phyloP scores from a whole-genome alignment of 2,329 filamentous ascomycete species.

The Nakataea oryzae region DNA sequence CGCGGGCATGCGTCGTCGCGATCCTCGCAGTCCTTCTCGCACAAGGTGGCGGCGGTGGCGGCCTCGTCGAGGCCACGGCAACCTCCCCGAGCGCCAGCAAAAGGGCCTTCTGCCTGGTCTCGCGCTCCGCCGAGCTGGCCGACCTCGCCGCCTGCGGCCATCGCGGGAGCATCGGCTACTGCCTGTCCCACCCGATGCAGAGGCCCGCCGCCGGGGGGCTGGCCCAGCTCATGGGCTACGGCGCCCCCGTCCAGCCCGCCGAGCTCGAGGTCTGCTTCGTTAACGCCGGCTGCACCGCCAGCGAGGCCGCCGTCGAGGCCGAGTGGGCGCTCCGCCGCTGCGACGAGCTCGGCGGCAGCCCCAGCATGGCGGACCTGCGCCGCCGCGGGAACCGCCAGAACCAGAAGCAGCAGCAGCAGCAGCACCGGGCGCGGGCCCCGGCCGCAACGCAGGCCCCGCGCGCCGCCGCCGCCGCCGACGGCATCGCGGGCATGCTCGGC shows the following conservation, averaged over 20 bases:
- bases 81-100: background rate
- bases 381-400: slow-evolving; percentile 6
- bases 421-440: background rate
- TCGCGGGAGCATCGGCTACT: slow-evolving; percentile 27
- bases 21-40: background rate
- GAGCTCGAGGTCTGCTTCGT: slow-evolving; percentile 27
- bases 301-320: slow-evolving; percentile 23
- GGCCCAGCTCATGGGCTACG: slow-evolving; percentile 18
- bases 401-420: slow-evolving; percentile 2
- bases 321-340: slow-evolving; percentile 21
- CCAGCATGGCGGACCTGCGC: slow-evolving; percentile 11
- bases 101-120: slow-evolving; percentile 24
- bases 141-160: slow-evolving; percentile 31
- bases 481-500: slow-evolving; percentile 2
- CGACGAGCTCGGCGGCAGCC: slow-evolving; percentile 8
- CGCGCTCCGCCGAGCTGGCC: slow-evolving; percentile 27
- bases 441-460: background rate
- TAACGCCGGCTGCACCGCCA: slow-evolving; percentile 22
- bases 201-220: slow-evolving; percentile 14
- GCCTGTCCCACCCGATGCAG: slow-evolving; percentile 21
- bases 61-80: background rate
- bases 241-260: slow-evolving; percentile 20
- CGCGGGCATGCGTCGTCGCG: background rate
- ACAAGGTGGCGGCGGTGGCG: no score
- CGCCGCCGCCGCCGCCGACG: background rate